Conservation (phyloP, 768 basidiomycete species). For the Mycena belliarum region DNA sequence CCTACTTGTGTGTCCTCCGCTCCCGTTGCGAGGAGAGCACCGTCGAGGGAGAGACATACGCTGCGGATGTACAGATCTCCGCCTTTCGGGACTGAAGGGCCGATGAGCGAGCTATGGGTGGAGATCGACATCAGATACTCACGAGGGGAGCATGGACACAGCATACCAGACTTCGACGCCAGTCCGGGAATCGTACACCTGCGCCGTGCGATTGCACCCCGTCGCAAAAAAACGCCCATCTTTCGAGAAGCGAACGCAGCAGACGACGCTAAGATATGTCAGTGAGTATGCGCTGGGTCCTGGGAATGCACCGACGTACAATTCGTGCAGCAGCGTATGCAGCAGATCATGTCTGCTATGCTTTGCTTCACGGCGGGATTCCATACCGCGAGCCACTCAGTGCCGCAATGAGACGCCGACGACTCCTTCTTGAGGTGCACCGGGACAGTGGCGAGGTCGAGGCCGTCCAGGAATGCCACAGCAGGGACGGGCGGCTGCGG, state of each 20-base stretch:
- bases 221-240: conserved; percentile 81
- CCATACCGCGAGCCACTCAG: conserved; percentile 77
- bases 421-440: conserved; percentile 49
- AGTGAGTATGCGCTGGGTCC: background rate
- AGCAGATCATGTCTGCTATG: conserved; percentile 63
- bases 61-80: conserved; percentile 68
- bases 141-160: conserved; percentile 56
- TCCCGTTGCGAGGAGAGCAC: conserved; percentile 77
- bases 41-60: conserved; percentile 82
- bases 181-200: conserved; percentile 80
- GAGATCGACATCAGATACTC: conserved; percentile 32
- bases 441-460: conserved; percentile 39
- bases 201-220: conserved; percentile 79
- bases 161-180: conserved; percentile 69
- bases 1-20: conserved; percentile 79
- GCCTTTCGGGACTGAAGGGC: conserved; percentile 23
- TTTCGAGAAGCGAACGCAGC: conserved; percentile 79
- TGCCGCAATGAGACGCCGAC: conserved; percentile 32
- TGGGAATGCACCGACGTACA: conserved; percentile 40
- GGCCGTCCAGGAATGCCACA: conserved; percentile 32
- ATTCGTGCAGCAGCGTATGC: conserved; percentile 74
- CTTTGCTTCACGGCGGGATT: conserved; percentile 54
- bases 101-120: conserved; percentile 15
- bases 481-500: too few relatives aligned
- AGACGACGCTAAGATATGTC: conserved; percentile 31